phyloP scores from a whole-genome alignment of 768 basidiomycete species.

The Lactifluus rugatus region DNA sequence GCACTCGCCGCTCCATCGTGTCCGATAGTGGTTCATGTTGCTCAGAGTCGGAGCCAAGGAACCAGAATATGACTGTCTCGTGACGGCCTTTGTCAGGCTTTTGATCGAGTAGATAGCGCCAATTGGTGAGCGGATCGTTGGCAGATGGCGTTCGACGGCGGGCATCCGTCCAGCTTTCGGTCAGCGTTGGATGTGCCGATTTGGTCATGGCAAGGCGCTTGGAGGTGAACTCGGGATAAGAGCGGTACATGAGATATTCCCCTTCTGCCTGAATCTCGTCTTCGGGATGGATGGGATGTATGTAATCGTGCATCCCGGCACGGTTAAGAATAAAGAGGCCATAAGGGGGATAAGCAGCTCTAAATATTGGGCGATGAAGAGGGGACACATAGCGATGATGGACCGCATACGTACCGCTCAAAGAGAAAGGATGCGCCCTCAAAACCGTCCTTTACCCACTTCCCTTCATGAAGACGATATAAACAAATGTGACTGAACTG shows the following conservation, averaged over 20 bases:
- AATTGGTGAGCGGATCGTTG: conserved; percentile 33
- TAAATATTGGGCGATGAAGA: conserved; percentile 24
- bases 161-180: conserved; percentile 21
- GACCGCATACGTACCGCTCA: conserved; percentile 49
- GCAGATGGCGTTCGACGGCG: conserved; percentile 16
- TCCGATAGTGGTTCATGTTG: conserved; percentile 63
- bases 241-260: conserved; percentile 62
- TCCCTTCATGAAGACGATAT: conserved; percentile 61
- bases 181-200: conserved; percentile 20
- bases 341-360: conserved; percentile 70
- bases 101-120: conserved; percentile 33
- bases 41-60: conserved; percentile 46
- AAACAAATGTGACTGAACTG: conserved; percentile 83
- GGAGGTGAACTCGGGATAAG: conserved; percentile 58
- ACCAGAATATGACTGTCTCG: conserved; percentile 66
- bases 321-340: conserved; percentile 82
- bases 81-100: conserved; percentile 46
- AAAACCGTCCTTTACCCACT: conserved; percentile 76
- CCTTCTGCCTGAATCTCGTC: conserved; percentile 58
- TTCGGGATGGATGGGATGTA: conserved; percentile 66
- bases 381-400: not conserved
- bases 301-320: conserved; percentile 69
- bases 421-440: conserved; percentile 89
- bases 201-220: conserved; percentile 26
- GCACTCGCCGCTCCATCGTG: conserved; percentile 53